A percentile compares a stretch with the other conserved stretches of the same genome.
Conservation (phyloP, 768 basidiomycete genomes). For the Neoboletus subvelutipes region DNA sequence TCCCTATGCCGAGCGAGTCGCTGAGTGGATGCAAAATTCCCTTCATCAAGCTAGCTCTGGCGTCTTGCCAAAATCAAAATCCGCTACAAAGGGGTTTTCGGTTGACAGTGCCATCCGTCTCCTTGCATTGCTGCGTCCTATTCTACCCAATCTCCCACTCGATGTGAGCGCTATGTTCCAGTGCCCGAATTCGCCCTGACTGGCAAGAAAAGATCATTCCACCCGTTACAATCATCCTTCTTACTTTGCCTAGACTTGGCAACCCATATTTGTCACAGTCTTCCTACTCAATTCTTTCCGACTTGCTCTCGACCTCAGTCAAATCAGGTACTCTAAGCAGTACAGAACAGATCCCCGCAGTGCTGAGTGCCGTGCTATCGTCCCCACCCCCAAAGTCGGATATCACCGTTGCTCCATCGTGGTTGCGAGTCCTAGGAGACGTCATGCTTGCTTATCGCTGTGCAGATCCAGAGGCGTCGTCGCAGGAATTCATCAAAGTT, state of each 20-base stretch:
- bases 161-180: constrained; percentile 51
- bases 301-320: constrained; percentile 61
- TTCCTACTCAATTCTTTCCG: constrained; percentile 82
- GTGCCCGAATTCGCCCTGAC: constrained; percentile 14
- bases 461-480: constrained; percentile 48
- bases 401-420: constrained; percentile 63
- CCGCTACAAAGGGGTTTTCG: constrained; percentile 50
- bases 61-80: constrained; percentile 60
- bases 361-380: constrained; percentile 67
- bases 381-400: constrained; percentile 74
- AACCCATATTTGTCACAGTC: constrained; percentile 89
- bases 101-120: constrained; percentile 77
- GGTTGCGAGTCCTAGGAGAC: constrained; percentile 75
- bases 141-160: constrained; percentile 58
- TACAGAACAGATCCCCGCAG: constrained; percentile 53
- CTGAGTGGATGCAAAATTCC: constrained; percentile 72
- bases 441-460: constrained; percentile 65
- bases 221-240: constrained; percentile 64
- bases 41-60: constrained; percentile 65
- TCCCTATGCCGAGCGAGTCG: constrained; percentile 81
- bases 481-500: constrained; percentile 55
- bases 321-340: constrained; percentile 51
- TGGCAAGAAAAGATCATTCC: constrained; percentile 60
- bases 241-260: constrained; percentile 81
- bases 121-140: constrained; percentile 68